Evolutionary conservation across 2,329 filamentous ascomycete genomes (phyloP), one percentile per base, ranked within the genome.

Genomic region (Scedosporium minutisporum): DNA sequence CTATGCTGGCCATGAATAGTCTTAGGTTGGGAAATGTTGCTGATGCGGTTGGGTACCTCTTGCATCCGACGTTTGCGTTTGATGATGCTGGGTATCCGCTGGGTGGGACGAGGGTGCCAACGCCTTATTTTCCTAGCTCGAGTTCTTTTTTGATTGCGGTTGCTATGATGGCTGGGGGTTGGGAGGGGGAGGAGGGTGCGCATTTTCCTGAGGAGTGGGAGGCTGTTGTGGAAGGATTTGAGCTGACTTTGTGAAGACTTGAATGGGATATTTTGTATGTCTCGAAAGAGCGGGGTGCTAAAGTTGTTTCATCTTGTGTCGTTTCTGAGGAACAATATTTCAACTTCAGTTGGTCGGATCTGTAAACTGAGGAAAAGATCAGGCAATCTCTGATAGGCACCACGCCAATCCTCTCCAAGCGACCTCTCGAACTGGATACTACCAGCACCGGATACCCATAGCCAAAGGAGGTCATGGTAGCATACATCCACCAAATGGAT

Each of bases 151-250:
- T 85, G 67, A 68, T 82, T 38, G 80, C 80, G 0, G 72, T 81
- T 63, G 82, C 79, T 2, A 83, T 84, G 80, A 79, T 85, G 78
- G 78, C 80, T 10, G 81, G 80, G 1, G 82, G 80, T 0, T 85
- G 82, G 82, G 81, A 84, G 67, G 79, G 76, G 1, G 69, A 68
- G 57, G 74, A 75, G n/a, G 79, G 74, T 6, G 64, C 69, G 41
- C 74, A 81, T 59, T 83, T 81, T 65, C 81, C 81, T 0, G 67
- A 71, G 18, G 74, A 68, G 0, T 84, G 81, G 82, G 69, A 76
- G 48, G 78, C 78, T 1, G 73, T 67, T 44, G 76, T 75, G 29
- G 81, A 84, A 62, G 80, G 78, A 1, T 84, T 84, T 33, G 33
- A 6, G 18, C 59, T 46, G 7, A 51, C 51, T 18, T 29, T 61